A percentile compares a stretch with the other conserved stretches of the same genome.
These are phyloP conservation scores for Eucalyptus sp. DNA, from an alignment of 345 rosid species.

Conservation along the genomic window DNA sequence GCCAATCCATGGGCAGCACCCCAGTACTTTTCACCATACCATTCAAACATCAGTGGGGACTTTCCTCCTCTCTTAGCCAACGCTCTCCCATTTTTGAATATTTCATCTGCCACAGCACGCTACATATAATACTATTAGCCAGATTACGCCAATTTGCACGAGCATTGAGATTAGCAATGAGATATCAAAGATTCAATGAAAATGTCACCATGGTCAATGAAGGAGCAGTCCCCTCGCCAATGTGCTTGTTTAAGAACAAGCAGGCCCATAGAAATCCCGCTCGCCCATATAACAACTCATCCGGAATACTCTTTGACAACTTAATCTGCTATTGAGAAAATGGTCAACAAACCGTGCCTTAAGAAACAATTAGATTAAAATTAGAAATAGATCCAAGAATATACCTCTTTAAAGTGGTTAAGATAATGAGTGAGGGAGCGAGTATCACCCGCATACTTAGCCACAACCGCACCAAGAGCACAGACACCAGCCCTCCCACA, in stretches of 20 bases:
- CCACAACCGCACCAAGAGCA: conserved; percentile 62
- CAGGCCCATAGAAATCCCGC: conserved; percentile 63
- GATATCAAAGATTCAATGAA: not conserved
- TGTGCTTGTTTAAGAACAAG: conserved; percentile 46
- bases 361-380: not conserved
- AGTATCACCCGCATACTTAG: conserved; percentile 38
- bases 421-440: conserved; percentile 25
- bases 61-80: conserved; percentile 21
- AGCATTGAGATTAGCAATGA: not conserved
- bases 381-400: not conserved
- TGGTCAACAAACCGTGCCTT: not conserved
- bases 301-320: conserved; percentile 29
- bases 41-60: conserved; percentile 61
- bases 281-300: conserved; percentile 56
- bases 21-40: conserved; percentile 66
- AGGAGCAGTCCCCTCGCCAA: conserved; percentile 38
- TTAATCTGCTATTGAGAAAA: conserved; percentile 20
- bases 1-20: conserved; percentile 77
- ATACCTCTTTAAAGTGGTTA: conserved; percentile 36
- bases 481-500: conserved; percentile 66
- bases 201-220: conserved; percentile 17
- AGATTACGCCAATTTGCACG: not conserved
- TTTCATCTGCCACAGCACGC: conserved; percentile 40
- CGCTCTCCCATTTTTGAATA: conserved; percentile 33
- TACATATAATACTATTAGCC: not conserved